These are phyloP conservation scores for Fusarium sp. DNA, from an alignment of 2,329 filamentous ascomycete genomes.

Conservation along the genomic window DNA sequence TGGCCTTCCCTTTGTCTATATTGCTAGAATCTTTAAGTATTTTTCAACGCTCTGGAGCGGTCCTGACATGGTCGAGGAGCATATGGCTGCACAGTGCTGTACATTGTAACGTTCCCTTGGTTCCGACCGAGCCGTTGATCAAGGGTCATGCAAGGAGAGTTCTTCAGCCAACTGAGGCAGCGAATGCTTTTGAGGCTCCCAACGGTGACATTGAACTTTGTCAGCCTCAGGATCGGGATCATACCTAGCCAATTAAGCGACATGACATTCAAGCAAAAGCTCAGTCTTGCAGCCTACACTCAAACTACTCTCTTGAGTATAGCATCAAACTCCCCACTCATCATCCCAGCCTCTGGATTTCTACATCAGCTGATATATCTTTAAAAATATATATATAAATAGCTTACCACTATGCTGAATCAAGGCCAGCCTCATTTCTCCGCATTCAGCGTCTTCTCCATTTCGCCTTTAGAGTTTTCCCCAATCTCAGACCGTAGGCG, in stretches of 20 bases:
- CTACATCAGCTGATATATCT: not conserved
- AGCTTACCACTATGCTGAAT: not conserved
- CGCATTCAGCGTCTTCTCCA: not conserved
- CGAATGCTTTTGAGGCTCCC: too few relatives aligned
- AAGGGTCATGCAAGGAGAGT: not conserved
- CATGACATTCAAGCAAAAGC: not conserved
- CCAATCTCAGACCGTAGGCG: not conserved
- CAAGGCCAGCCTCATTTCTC: not conserved
- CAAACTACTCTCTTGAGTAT: not conserved
- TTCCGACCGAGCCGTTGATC: not conserved
- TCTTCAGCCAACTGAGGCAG: too few relatives aligned
- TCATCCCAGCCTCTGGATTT: not conserved
- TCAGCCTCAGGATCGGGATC: too few relatives aligned
- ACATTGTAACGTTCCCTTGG: rapidly evolving
- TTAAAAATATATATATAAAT: not conserved
- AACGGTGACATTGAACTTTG: not conserved
- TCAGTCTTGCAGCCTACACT: not conserved
- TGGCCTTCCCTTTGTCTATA: rapidly evolving
- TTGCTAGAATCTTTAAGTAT: rapidly evolving
- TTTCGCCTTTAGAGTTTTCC: not conserved
- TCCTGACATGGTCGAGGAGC: too few relatives aligned
- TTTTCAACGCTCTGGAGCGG: not conserved
- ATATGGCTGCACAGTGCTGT: too few relatives aligned
- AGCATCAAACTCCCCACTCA: not conserved
- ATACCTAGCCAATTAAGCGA: not conserved